Percentiles rank a stretch among this genome's conserved stretches.
Evolutionary conservation across 2,329 filamentous ascomycete species (phyloP).

Genomic region (Cercospora brassicicola): DNA sequence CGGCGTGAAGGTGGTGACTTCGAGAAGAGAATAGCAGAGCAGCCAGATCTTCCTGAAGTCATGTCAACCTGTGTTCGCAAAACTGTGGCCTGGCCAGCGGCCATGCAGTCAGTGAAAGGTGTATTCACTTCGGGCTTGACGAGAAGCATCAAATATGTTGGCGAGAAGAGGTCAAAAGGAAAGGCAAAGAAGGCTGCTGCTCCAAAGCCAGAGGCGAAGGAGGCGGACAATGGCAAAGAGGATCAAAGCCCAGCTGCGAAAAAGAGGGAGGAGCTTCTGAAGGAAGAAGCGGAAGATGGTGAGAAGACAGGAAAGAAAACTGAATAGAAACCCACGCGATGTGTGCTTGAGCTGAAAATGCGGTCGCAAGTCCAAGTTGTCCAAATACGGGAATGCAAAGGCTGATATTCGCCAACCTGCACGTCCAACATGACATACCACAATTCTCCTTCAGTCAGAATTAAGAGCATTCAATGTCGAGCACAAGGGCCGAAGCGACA

Average conservation of each 20-base stretch:
- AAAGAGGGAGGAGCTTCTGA: constrained; percentile 6
- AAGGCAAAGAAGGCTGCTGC: constrained; percentile 32
- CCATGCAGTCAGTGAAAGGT: constrained; percentile 82
- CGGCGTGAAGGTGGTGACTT: constrained; percentile 79
- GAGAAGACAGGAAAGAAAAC: constrained; percentile 4
- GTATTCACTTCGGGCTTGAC: constrained; percentile 72
- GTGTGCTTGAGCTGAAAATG: neutral
- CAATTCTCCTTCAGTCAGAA: neutral
- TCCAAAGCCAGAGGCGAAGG: neutral
- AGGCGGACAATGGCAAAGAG: neutral
- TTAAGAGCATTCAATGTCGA: neutral
- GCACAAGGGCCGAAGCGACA: neutral
- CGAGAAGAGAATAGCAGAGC: constrained; percentile 79
- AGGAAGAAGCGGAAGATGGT: constrained; percentile 4
- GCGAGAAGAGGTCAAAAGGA: constrained; percentile 67
- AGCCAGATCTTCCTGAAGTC: constrained; percentile 66
- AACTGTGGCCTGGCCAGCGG: constrained; percentile 90
- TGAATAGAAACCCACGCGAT: neutral
- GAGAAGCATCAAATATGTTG: constrained; percentile 71
- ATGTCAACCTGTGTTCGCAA: constrained; percentile 77
- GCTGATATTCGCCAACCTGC: neutral
- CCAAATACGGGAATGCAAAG: neutral
- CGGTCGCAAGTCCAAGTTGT: neutral
- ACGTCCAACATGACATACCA: neutral
- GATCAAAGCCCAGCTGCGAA: neutral